Evolutionary conservation across 371 early-diverging fungal species (phyloP), one percentile per base, ranked within the genome.

Genomic region (Globomyces sp.): DNA sequence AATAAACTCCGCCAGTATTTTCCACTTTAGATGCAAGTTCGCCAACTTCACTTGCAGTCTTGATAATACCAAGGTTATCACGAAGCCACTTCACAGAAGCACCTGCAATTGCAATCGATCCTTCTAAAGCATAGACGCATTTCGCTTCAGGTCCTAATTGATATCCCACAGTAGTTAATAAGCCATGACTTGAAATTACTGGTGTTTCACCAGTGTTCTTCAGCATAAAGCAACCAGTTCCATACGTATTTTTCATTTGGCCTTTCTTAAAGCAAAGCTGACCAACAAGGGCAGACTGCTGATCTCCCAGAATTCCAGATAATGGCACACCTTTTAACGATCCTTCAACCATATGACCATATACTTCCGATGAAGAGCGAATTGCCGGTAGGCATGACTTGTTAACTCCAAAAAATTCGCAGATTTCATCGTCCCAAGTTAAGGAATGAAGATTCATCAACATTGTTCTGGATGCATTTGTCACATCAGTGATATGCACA

Each of bases 281-380:
- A 6, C 98, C 98, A 4, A 98, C 94, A 50, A 95, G 79, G 3
- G 98, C 96, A 2, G 97, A 95, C 73, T 98, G 98, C 74, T 98
- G 98, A 79, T 98, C 98, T 34, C 98, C 98, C 42, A 96, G 76
- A 73, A 77, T 59, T n/a, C 93, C 94, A 43, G 89, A 79, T 10
- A 94, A 83, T 1, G 92, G 89, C 1, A 91, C 68, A 37, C 87
- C 90, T 37, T n/a, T 48, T 87, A 77, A 48, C 0, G 90, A 81
- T 1, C 88, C 88, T 40, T 71, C 68, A 47, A 10, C 39, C 8
- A 63, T 36, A 43, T 63, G 42, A 4, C 93, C 95, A 76, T 93
- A 93, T 0, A 89, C 65, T 57, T 91, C 86, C 9, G 95, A 82
- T 3, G 95, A 94, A 10, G 95, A 89, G n/a, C 80, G 79, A 68